Base-by-base conservation (phyloP, 2,329 filamentous ascomycete genomes). In the Colletotrichum chrysophilum region DNA sequence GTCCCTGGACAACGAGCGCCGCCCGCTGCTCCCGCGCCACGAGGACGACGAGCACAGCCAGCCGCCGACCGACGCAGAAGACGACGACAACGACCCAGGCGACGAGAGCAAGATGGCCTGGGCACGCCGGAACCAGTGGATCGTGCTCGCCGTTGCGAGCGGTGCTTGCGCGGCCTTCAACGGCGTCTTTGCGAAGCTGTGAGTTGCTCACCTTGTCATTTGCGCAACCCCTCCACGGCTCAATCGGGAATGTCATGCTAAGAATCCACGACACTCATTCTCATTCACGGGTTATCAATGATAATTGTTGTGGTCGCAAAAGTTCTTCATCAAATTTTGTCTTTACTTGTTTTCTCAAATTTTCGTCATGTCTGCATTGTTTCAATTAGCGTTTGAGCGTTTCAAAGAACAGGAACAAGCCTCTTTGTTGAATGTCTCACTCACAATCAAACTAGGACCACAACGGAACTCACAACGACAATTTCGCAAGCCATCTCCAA, bases 131-230 rank as follows among this genome's bases (percentile, higher is more conserved):
- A 86, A 85, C 70, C 88, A 90, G 78, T 94, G 92, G 92, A 89
- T 96, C 77, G 85, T 93, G 66, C 89, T 94, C 77, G 94, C 95
- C 56, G 83, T 96, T 56, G 91, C 93, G 65, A 95, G 93, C 81
- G 95, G 95, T 77, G 92, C 91, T 69, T 96, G 94, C 80, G 95
- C 95, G 36, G 94, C 94, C 26, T 93, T 94, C 79, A 97, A 97
- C 80, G 94, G 94, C 75, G 93, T 95, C 7, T 96, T 96, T 86
- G 95, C 95, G 1, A 97, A 96, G 85, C 86, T 97, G 93, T 95
- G 86, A 80, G 91, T 88, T 55, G 43, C 34, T 66, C 21, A 34
- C 21, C 21, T 21, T 62, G 48, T 67, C 8, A 24, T 36, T 52
- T 52, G n/a, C 43, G 43, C 10, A 52, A 52, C 18, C 43, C n/a